Conservation (phyloP, 352 stramenopile species). For the Globisporangium canariense region DNA sequence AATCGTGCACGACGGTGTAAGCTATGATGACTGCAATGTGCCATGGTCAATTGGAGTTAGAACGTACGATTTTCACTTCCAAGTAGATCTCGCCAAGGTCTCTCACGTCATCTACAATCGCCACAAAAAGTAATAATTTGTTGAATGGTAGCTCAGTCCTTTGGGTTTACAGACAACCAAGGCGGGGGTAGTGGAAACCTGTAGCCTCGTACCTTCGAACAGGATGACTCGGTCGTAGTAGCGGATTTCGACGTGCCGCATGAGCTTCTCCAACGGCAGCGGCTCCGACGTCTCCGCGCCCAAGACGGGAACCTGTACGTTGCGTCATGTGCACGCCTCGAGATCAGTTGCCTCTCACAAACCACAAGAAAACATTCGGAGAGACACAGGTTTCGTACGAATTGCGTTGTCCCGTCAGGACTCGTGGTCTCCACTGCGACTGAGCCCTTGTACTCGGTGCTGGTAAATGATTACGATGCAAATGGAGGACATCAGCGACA, state of each 20-base stretch:
- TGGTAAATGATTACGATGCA: slow-evolving; percentile 18
- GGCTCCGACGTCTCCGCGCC: slow-evolving; percentile 25
- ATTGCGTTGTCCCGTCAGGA: background rate
- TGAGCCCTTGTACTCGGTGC: slow-evolving; percentile 33
- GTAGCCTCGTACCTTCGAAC: slow-evolving; percentile 47
- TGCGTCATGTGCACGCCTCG: background rate
- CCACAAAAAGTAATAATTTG: background rate
- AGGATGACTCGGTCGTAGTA: slow-evolving; percentile 58
- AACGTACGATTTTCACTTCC: slow-evolving; percentile 48
- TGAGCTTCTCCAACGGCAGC: slow-evolving; percentile 50
- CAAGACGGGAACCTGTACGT: slow-evolving; percentile 6
- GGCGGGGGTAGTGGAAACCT: background rate
- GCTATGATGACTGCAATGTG: too few species aligned
- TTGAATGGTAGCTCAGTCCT: background rate
- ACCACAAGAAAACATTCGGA: background rate
- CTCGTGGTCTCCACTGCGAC: slow-evolving; percentile 22
- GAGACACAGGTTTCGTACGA: slow-evolving; percentile 2
- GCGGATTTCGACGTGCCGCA: slow-evolving; percentile 47
- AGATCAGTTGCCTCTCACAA: background rate
- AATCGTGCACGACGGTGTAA: background rate
- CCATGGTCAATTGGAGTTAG: background rate
- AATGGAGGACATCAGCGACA: background rate
- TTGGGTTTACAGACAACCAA: background rate
- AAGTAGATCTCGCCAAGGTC: slow-evolving; percentile 64
- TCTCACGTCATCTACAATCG: slow-evolving; percentile 47